phyloP scores from a whole-genome alignment of 2,329 filamentous ascomycete genomes.

The Stemphylium beticola region DNA sequence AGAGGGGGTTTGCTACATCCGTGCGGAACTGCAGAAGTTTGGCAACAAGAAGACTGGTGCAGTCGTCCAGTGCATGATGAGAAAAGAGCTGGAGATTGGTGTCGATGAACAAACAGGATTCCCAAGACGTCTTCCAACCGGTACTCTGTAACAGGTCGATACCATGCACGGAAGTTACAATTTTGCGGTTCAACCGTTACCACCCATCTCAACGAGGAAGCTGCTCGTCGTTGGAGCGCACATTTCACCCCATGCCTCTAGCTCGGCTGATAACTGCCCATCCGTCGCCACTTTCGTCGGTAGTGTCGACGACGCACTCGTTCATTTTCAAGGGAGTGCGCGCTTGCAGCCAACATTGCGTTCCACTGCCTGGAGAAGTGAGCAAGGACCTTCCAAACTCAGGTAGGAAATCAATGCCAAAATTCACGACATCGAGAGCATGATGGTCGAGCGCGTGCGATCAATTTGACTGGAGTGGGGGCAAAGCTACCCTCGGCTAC shows the following conservation, averaged over 20 bases:
- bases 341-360: background rate
- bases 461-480: background rate
- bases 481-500: background rate
- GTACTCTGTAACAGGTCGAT: background rate
- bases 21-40: conserved; percentile 2
- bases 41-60: conserved; percentile 4
- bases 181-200: background rate
- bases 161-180: background rate
- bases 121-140: background rate
- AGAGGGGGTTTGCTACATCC: background rate
- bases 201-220: background rate
- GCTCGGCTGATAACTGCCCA: conserved; percentile 1
- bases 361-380: background rate
- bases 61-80: background rate
- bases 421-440: background rate
- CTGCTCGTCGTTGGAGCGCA: conserved; percentile 9
- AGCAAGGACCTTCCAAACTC: background rate
- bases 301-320: background rate
- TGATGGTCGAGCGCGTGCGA: conserved; percentile 5
- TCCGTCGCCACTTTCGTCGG: conserved; percentile 10
- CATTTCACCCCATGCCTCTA: conserved; percentile 1
- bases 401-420: background rate
- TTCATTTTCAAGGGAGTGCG: background rate
- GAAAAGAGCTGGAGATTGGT: background rate
- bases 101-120: background rate